Percentiles rank a stretch among this genome's conserved stretches.
phyloP scores from a whole-genome alignment of 2,329 filamentous ascomycete genomes.

The Alternaria triticimaculans region DNA sequence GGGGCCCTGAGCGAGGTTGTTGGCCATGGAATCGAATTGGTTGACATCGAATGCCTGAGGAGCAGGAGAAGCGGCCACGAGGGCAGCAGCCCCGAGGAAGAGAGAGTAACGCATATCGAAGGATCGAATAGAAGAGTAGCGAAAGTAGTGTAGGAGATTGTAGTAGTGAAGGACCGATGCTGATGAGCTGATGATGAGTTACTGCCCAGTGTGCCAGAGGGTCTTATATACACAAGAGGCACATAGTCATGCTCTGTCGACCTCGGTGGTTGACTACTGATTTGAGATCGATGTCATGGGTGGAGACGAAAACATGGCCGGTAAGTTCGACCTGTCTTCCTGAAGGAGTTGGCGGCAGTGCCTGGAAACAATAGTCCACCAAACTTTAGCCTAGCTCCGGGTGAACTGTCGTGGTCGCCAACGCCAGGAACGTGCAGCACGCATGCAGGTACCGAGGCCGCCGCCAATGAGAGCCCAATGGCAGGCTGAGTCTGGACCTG shows the following conservation, averaged over 20 bases:
- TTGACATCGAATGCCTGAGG: conserved; percentile 25
- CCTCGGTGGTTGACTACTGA: conserved; percentile 3
- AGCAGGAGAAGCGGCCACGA: conserved; percentile 29
- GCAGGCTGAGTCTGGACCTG: not conserved
- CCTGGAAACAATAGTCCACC: conserved; percentile 9
- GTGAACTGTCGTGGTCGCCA: conserved; percentile 7
- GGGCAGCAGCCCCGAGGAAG: conserved; percentile 29
- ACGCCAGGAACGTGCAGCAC: conserved; percentile 10
- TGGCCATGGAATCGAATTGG: conserved; percentile 12
- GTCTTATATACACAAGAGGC: conserved; percentile 9
- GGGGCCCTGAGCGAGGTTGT: conserved; percentile 21
- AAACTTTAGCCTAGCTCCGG: conserved; percentile 13
- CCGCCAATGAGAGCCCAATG: not conserved
- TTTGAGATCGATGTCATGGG: conserved; percentile 10
- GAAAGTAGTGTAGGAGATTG: not conserved
- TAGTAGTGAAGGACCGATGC: conserved; percentile 9
- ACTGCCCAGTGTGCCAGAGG: not conserved
- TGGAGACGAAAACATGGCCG: conserved; percentile 8
- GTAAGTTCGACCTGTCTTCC: conserved; percentile 7
- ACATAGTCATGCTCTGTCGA: not conserved
- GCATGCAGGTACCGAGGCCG: conserved; percentile 5
- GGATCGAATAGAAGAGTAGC: conserved; percentile 2
- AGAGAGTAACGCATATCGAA: conserved; percentile 29
- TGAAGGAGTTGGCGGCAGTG: conserved; percentile 6
- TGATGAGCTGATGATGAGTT: conserved; percentile 10